A percentile compares a stretch with the other conserved stretches of the same genome.
phyloP scores from a whole-genome alignment of 2,329 filamentous ascomycete species.

The Fusarium pseudoanthophilum region DNA sequence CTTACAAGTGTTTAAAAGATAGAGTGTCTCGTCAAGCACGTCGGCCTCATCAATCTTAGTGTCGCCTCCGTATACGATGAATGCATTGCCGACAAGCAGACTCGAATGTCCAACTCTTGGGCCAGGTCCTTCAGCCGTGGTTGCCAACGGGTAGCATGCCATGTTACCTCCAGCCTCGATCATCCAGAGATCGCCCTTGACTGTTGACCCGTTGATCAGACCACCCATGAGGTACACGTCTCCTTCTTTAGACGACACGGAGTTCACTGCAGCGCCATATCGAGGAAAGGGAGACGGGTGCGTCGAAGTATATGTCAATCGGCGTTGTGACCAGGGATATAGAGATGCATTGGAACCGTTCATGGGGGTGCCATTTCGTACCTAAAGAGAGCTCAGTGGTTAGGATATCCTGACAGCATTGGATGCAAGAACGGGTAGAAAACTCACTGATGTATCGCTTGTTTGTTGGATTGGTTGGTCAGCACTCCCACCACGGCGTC shows the following conservation, averaged over 20 bases:
- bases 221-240: conserved; percentile 98
- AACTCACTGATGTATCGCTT: conserved; percentile 57
- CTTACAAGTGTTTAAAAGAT: conserved; percentile 97
- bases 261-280: conserved; percentile 96
- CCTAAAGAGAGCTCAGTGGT: conserved; percentile 49
- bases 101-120: conserved; percentile 95
- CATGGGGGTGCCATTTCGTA: conserved; percentile 63
- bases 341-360: conserved; percentile 78
- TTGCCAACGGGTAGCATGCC: conserved; percentile 90
- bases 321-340: conserved; percentile 95
- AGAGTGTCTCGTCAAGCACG: conserved; percentile 91
- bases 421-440: not conserved
- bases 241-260: conserved; percentile 92
- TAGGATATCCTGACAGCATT: conserved; percentile 13
- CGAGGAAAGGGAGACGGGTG: conserved; percentile 91
- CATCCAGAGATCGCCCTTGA: conserved; percentile 98
- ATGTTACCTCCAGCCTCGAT: conserved; percentile 90
- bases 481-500: conserved; percentile 63
- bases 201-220: conserved; percentile 91
- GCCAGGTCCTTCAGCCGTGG: conserved; percentile 92
- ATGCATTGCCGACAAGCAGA: conserved; percentile 95
- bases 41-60: conserved; percentile 97
- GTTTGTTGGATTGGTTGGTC: conserved; percentile 58
- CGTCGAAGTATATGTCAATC: conserved; percentile 84
- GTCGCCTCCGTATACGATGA: conserved; percentile 98